Base-by-base conservation (phyloP, 768 basidiomycete genomes). In the Serendipita sp. region DNA sequence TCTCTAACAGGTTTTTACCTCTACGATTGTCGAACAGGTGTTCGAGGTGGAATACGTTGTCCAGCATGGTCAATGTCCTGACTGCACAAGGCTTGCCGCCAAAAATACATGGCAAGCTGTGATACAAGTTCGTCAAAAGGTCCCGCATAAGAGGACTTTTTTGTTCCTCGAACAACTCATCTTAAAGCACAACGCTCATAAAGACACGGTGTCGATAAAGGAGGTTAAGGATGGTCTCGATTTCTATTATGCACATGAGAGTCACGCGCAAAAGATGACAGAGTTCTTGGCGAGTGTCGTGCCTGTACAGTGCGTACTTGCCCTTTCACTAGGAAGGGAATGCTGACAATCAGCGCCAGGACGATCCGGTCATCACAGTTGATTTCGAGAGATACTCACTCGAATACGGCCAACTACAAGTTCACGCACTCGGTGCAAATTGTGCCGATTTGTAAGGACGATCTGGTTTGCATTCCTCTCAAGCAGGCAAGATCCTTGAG, bases 31-130 rank as follows among this genome's bases (percentile, higher is more conserved):
- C 44, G 96, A 98, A 70, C 96, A 98, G 80, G 84, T 93, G 0
- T 99, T 98, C 68, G 93, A 97, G 73, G 83, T 98, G 66, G 92
- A 96, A 72, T 93, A 92, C 69, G 82, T 98, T 62, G 90, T 98
- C 0, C 90, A 94, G 68, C 82, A 94, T 67, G 88, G 89, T 0
- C 96, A 99, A 75, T 99, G 96, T 72, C 85, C 91, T 0, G 90
- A 93, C 67, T 99, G 96, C 70, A 79, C 95, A 0, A 85, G 83
- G 68, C 81, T 98, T 3, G 96, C 96, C 0, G 96, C 96, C 2
- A 99, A 98, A 76, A 97, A 98, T 71, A 98, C 94, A 0, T 98
- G 95, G 96, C 93, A 92, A 70, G 92, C 95, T 1, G 79, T 92
- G 41, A 94, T 99, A 1, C 96, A 98, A 77, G 92, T 98, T n/a